phyloP scores from a whole-genome alignment of 1,284 basidiomycete species.

The Takashimella tepidaria region DNA sequence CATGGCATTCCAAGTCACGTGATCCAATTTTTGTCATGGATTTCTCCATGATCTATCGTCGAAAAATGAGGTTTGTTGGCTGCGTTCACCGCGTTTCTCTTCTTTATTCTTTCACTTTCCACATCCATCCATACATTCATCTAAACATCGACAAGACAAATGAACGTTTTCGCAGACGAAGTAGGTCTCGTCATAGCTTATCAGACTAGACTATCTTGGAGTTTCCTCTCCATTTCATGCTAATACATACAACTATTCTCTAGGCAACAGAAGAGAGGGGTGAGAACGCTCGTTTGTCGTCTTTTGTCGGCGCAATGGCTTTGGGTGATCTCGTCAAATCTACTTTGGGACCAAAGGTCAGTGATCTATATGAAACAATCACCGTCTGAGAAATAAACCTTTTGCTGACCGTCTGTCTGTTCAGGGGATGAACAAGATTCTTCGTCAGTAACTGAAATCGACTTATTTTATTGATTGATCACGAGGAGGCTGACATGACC shows the following conservation, averaged over 20 bases:
- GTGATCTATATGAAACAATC: no score
- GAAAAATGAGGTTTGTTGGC: no score
- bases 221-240: background rate
- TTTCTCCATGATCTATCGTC: no score
- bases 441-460: conserved; percentile 31
- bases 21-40: no score
- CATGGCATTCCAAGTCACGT: no score
- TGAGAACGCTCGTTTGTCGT: conserved; percentile 97
- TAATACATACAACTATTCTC: background rate
- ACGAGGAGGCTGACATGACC: background rate
- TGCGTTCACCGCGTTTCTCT: no score
- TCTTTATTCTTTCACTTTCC: no score
- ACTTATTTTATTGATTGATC: no score
- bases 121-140: background rate
- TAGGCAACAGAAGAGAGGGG: conserved; percentile 95
- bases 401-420: background rate
- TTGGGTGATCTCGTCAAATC: conserved; percentile 97
- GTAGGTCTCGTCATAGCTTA: conserved; percentile 34
- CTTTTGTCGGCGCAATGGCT: conserved; percentile 94
- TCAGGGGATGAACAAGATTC: conserved; percentile 53
- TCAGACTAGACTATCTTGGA: background rate
- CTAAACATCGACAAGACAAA: conserved; percentile 15
- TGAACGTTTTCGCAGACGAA: conserved; percentile 50
- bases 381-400: no score
- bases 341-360: conserved; percentile 90